These are phyloP conservation scores for Cyberlindnera amylophila DNA, from an alignment of 805 yeast species.

Conservation along the genomic window DNA sequence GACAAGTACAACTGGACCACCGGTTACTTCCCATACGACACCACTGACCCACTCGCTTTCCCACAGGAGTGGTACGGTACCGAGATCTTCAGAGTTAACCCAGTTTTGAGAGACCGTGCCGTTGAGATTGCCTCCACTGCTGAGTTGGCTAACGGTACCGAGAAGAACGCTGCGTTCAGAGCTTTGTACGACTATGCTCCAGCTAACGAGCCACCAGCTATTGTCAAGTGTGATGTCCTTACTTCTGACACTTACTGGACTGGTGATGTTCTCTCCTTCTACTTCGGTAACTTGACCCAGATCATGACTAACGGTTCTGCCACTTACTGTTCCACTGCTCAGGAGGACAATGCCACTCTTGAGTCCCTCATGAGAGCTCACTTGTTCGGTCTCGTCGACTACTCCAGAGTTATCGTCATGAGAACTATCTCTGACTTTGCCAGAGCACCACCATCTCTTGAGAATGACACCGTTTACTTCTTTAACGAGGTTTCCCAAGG, in stretches of 20 bases:
- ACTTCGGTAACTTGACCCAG: slow-evolving; percentile 15
- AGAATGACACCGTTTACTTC: slow-evolving; percentile 14
- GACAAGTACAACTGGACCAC: slow-evolving; percentile 16
- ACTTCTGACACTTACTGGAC: slow-evolving; percentile 16
- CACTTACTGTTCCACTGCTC: slow-evolving; percentile 15
- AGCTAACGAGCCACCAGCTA: slow-evolving; percentile 11
- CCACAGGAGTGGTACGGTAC: slow-evolving; percentile 17
- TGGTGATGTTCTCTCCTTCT: slow-evolving; percentile 13
- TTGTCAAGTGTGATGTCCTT: slow-evolving; percentile 13
- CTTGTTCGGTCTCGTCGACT: slow-evolving; percentile 12
- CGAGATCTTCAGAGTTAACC: slow-evolving; percentile 16
- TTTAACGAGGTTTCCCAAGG: slow-evolving; percentile 16
- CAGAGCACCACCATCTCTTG: slow-evolving; percentile 11
- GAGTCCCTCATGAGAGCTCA: slow-evolving; percentile 16
- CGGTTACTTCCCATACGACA: slow-evolving; percentile 18
- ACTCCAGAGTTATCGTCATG: slow-evolving; percentile 11
- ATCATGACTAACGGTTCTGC: slow-evolving; percentile 15
- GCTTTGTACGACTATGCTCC: slow-evolving; percentile 14
- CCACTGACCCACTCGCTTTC: slow-evolving; percentile 12
- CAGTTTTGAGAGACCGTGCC: slow-evolving; percentile 11
- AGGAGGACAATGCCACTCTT: slow-evolving; percentile 16
- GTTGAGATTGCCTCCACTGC: slow-evolving; percentile 11
- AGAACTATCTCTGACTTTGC: slow-evolving; percentile 15
- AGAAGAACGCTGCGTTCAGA: slow-evolving; percentile 10
- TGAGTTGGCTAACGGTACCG: slow-evolving; percentile 12